phyloP scores from a whole-genome alignment of 2,329 filamentous ascomycete species.

The Fusarium cicatricum region DNA sequence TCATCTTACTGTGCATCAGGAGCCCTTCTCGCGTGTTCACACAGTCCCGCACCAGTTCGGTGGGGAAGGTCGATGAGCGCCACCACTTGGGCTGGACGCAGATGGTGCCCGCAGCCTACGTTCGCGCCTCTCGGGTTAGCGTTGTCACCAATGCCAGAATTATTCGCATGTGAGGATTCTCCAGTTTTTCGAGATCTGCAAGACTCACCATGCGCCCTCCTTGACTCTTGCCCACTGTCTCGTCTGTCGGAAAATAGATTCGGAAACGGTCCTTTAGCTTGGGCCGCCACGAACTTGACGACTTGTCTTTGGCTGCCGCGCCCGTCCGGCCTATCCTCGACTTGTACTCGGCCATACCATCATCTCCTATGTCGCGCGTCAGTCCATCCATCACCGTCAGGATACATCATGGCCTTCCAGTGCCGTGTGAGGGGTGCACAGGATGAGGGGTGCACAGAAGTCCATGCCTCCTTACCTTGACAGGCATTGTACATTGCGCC shows the following conservation, averaged over 20 bases:
- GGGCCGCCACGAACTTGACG: constrained; percentile 29
- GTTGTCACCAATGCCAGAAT: constrained; percentile 23
- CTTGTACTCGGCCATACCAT: constrained; percentile 57
- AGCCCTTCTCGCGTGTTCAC: constrained; percentile 74
- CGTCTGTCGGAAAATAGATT: constrained; percentile 81
- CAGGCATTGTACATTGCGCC: constrained; percentile 62
- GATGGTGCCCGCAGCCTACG: constrained; percentile 81
- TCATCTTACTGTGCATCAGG: constrained; percentile 88
- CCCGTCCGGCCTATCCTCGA: constrained; percentile 46
- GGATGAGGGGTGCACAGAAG: constrained; percentile 19
- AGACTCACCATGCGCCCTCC: constrained; percentile 64
- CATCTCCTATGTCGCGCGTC: constrained; percentile 41
- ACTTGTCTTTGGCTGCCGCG: constrained; percentile 34
- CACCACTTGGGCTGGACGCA: constrained; percentile 80
- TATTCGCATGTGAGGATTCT: constrained; percentile 30
- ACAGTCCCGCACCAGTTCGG: constrained; percentile 76
- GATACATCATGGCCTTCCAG: constrained; percentile 21
- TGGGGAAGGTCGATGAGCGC: constrained; percentile 74
- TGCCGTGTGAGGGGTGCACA: constrained; percentile 24
- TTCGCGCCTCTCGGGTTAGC: constrained; percentile 41
- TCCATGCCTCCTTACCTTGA: constrained; percentile 53
- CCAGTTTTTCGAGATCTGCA: constrained; percentile 26
- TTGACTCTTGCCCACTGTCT: constrained; percentile 72
- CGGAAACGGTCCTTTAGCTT: constrained; percentile 63
- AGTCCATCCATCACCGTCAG: constrained; percentile 17